Base-by-base conservation (phyloP, 1,284 basidiomycete species). In the Mycena citricolor region DNA sequence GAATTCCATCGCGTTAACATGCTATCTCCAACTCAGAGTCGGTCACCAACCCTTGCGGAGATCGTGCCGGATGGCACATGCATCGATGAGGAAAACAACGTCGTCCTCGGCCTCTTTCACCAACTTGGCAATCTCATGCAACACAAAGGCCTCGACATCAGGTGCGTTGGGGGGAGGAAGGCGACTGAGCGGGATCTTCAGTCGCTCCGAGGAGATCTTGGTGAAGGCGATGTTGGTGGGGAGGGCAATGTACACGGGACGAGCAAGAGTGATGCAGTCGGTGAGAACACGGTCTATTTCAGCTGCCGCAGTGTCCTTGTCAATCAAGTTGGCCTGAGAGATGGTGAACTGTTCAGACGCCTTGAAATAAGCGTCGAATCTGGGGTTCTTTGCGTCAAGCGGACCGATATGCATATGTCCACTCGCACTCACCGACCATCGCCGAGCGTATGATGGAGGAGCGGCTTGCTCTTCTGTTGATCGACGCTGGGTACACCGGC, bases 401-500 rank as follows among this genome's bases (percentile, higher is more conserved):
- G 24, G 4, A 25, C 24, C 29, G 3, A 22, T 39, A 46, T 19
- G 21, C 14, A 19, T 14, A 19, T 10, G 25, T 13, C 2, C 13
- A 14, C n/a, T n/a, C n/a, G 13, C 17, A 53, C 62, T 14, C 54
- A 81, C 81, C 83, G 72, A 50, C 83, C 87, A 56, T 93, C 87
- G 47, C 92, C 92, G 23, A 97, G 79, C 0, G 92, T 93, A 58
- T 94, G 90, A 57, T 93, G 90, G 21, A 93, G 72, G 63, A 88
- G 74, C 32, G 76, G 86, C 60, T 71, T 83, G 31, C 63, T 71
- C 64, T 78, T 83, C 56, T 89, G 83, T 53, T 90, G 82, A 11
- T 67, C 56, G 2, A 86, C 90, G 53, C 80, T 86, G 0, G 94
- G 94, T 1, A 83, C 82, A 46, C 94, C 94, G 37, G 88, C 94